Evolutionary conservation across 495 filamentous ascomycete species (phyloP), one percentile per base, ranked within the genome.

Genomic region (Articulospora tetracladia): DNA sequence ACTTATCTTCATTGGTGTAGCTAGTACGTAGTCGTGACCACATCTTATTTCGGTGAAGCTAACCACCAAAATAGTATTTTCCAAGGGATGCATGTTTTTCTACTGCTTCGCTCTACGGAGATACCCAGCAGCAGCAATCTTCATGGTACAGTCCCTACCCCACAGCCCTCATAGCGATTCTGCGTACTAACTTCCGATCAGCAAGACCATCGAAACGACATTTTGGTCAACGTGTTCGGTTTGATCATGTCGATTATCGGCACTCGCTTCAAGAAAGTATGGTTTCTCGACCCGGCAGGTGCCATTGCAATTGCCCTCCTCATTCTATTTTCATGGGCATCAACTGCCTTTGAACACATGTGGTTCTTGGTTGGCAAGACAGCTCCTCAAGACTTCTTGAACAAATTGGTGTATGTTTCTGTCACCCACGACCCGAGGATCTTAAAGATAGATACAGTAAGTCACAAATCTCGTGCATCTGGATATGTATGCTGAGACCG

Each of bases 361-460:
- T 84, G 79, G 80, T 68, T 81, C 22, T 66, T 82, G 50, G 79
- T 82, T 13, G 80, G 80, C 19, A 84, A 82, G 63, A 72, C 74
- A 44, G 79, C 79, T 10, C 80, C 79, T 1, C 73, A 72, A 41
- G 76, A 81, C 52, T 84, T 80, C 54, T 70, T 83, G 28, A 78
- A 79, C 53, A 83, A 83, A 72, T 72, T 81, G 66, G 78, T 84
- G 57, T 84, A 83, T 63, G 74, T 84, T 59, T 69, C 74, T 63
- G 72, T 83, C 68, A 83, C 79, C 7, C 81, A 83, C 60, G 79
- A 83, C 53, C 68, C 72, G 36, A 71, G 70, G 23, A 78, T 83
- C 53, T 62, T 63, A 58, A 82, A 84, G 61, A 79, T 84, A 30
- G 80, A 83, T 51, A 84, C 79, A 26, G 71, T 74, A 68, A 50